Conservation (phyloP, 108 stramenopile genomes). For the Cyclostephanos invisitatus region DNA sequence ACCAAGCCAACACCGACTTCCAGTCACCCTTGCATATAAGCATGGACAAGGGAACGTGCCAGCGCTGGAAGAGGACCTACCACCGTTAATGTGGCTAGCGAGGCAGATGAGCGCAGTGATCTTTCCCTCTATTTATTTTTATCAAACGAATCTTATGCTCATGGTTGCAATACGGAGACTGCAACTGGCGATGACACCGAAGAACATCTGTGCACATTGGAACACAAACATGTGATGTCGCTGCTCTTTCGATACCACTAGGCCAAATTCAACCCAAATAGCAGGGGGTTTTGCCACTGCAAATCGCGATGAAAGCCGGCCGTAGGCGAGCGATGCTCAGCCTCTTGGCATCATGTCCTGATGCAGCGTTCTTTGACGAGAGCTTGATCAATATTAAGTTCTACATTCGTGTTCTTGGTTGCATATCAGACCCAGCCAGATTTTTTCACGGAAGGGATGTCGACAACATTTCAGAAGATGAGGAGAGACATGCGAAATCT, state of each 20-base stretch:
- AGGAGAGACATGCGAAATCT: background rate
- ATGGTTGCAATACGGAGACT: background rate
- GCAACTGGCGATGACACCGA: background rate
- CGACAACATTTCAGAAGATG: background rate
- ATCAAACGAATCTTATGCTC: constrained; percentile 27
- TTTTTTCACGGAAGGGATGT: background rate
- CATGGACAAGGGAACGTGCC: constrained; percentile 2
- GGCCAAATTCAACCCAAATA: constrained; percentile 17
- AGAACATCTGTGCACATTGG: background rate
- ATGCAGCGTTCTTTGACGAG: constrained; percentile 32
- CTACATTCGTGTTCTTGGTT: constrained; percentile 17
- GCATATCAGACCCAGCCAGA: constrained; percentile 10
- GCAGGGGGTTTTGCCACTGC: constrained; percentile 20
- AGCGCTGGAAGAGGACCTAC: too few species aligned
- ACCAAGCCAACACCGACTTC: constrained; percentile 33
- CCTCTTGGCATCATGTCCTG: constrained; percentile 18
- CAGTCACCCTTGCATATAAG: constrained; percentile 49
- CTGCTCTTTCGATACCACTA: constrained; percentile 8
- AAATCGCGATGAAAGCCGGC: constrained; percentile 36
- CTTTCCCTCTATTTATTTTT: constrained; percentile 35
- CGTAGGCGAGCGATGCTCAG: background rate
- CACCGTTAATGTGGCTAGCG: constrained; percentile 7
- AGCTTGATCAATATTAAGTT: constrained; percentile 26
- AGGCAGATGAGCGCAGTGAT: constrained; percentile 37
- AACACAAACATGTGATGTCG: constrained; percentile 5